Evolutionary conservation across 441 rosid species (phyloP).

Genomic region (Populus hybrid): DNA sequence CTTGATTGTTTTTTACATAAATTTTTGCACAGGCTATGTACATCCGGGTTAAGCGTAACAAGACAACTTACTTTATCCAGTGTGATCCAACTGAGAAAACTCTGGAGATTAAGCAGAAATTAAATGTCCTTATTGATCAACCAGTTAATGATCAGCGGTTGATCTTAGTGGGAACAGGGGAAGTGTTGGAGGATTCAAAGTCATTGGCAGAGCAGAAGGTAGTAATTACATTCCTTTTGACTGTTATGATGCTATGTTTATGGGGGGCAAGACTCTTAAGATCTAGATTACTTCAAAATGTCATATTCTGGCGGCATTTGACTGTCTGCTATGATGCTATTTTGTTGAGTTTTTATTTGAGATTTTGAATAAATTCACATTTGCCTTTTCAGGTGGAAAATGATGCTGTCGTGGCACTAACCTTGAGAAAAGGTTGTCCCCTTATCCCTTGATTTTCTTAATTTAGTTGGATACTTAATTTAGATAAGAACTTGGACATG

Average conservation of each 20-base stretch:
- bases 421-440: slow-evolving; percentile 70
- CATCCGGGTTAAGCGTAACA: slow-evolving; percentile 79
- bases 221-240: slow-evolving; percentile 4
- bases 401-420: slow-evolving; percentile 88
- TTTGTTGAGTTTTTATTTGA: neutral
- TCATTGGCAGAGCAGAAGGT: slow-evolving; percentile 87
- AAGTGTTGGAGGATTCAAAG: slow-evolving; percentile 80
- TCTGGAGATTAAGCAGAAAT: slow-evolving; percentile 69
- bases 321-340: neutral
- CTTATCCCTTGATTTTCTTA: slow-evolving; percentile 17
- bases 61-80: slow-evolving; percentile 75
- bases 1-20: neutral
- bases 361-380: neutral
- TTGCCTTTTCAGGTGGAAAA: slow-evolving; percentile 76
- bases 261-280: neutral
- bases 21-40: slow-evolving; percentile 62
- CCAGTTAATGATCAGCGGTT: slow-evolving; percentile 70
- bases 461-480: neutral
- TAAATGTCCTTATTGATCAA: slow-evolving; percentile 61
- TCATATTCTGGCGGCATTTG: neutral
- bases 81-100: slow-evolving; percentile 86
- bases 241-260: neutral
- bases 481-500: too few relatives aligned
- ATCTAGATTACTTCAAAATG: slow-evolving; percentile 1
- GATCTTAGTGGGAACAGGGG: slow-evolving; percentile 55